Conservation (phyloP, 306 rosid species). For the Quercus mongolica region DNA sequence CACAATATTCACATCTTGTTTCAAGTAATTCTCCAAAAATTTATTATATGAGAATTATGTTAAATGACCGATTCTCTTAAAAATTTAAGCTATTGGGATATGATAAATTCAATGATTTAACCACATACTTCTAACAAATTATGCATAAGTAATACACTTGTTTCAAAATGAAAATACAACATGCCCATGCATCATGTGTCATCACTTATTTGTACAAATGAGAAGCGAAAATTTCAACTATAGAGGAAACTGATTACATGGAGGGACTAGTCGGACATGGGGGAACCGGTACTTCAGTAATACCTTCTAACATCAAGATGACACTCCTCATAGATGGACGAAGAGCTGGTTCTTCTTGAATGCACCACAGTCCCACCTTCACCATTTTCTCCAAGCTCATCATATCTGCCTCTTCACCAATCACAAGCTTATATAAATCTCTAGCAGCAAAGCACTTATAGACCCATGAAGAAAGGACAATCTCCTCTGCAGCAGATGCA, state of each 20-base stretch:
- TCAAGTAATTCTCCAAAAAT: too few relatives aligned
- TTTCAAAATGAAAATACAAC: too few relatives aligned
- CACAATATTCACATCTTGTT: too few relatives aligned
- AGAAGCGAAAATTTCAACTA: too few relatives aligned
- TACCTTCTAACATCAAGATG: constrained; percentile 15
- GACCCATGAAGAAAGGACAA: constrained; percentile 16
- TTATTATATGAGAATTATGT: too few relatives aligned
- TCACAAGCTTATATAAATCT: constrained; percentile 4
- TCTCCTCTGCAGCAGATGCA: not conserved
- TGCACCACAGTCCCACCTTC: constrained; percentile 8
- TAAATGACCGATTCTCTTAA: too few relatives aligned
- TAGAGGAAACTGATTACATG: not conserved
- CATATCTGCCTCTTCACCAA: constrained; percentile 15
- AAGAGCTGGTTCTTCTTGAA: constrained; percentile 22
- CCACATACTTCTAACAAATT: too few relatives aligned
- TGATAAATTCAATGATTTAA: too few relatives aligned
- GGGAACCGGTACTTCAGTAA: constrained; percentile 8
- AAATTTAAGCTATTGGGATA: too few relatives aligned
- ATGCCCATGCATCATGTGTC: too few relatives aligned
- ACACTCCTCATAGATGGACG: constrained; percentile 30
- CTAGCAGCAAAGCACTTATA: constrained; percentile 4
- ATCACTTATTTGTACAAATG: too few relatives aligned
- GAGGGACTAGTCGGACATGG: constrained; percentile 12
- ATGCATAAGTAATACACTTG: too few relatives aligned
- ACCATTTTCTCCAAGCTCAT: constrained; percentile 10